Conservation (phyloP, 768 basidiomycete species). For the Boletus subparvulus region DNA sequence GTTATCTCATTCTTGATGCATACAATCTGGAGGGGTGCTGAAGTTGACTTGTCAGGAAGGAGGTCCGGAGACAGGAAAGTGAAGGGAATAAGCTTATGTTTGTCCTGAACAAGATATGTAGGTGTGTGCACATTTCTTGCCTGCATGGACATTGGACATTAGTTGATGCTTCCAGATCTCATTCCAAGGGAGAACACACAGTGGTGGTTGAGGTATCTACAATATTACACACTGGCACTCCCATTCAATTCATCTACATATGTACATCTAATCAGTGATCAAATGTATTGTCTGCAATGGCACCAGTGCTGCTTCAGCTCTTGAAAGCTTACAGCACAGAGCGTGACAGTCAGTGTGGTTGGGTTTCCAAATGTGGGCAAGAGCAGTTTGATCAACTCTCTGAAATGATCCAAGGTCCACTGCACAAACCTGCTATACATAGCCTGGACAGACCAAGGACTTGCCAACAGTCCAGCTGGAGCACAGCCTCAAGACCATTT, state of each 20-base stretch:
- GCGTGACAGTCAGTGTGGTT: slow-evolving; percentile 85
- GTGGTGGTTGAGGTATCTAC: slow-evolving; percentile 84
- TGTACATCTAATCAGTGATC: slow-evolving; percentile 73
- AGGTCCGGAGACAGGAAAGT: slow-evolving; percentile 78
- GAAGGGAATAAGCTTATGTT: slow-evolving; percentile 78
- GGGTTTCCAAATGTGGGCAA: slow-evolving; percentile 99
- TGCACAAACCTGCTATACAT: no score
- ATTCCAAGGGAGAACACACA: slow-evolving; percentile 84
- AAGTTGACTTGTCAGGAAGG: slow-evolving; percentile 38
- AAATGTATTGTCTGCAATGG: slow-evolving; percentile 76
- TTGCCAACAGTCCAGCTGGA: no score
- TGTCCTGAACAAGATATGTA: slow-evolving; percentile 75
- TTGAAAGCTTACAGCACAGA: slow-evolving; percentile 77
- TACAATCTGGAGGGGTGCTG: no score
- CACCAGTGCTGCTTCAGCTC: slow-evolving; percentile 74
- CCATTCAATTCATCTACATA: slow-evolving; percentile 71
- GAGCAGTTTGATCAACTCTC: slow-evolving; percentile 88
- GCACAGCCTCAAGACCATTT: no score
- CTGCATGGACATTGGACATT: no score
- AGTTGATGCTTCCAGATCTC: background rate
- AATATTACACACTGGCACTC: slow-evolving; percentile 88
- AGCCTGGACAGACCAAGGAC: no score
- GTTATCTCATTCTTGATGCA: no score
- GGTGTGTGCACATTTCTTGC: slow-evolving; percentile 48
- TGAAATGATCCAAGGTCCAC: slow-evolving; percentile 77